Evolutionary conservation across 2,329 filamentous ascomycete genomes (phyloP).

Genomic region (Akanthomyces muscarius): DNA sequence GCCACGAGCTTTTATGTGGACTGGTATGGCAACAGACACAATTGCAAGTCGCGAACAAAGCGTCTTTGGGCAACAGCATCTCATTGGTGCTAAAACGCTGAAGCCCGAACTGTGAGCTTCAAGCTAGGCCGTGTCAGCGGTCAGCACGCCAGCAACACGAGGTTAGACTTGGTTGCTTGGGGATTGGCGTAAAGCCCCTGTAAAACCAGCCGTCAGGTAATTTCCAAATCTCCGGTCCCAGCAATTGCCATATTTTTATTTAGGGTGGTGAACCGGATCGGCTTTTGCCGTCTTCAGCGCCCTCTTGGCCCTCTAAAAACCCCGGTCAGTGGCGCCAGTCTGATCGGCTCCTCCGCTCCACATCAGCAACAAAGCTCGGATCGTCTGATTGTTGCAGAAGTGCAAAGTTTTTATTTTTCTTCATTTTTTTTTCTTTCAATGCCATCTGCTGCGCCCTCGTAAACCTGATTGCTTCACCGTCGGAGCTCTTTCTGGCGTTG

Average conservation of each 20-base stretch:
- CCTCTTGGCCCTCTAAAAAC: neutral
- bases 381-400: no score
- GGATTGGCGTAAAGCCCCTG: no score
- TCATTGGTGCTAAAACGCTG: constrained; percentile 4
- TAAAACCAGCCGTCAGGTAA: no score
- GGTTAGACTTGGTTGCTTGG: neutral
- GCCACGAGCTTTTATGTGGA: no score
- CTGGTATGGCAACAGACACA: neutral
- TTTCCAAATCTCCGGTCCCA: neutral
- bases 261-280: neutral
- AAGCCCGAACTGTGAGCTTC: neutral
- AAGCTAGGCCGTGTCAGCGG: neutral
- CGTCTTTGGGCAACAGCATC: neutral
- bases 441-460: neutral
- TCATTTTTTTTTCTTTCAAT: neutral
- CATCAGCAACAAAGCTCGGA: neutral
- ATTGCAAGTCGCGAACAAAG: neutral
- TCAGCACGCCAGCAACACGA: neutral
- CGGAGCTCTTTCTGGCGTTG: neutral
- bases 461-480: neutral
- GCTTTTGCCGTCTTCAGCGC: neutral
- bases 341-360: constrained; percentile 6
- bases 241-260: neutral
- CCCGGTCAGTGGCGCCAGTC: neutral
- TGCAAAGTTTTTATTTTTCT: neutral